Base-by-base conservation (phyloP, 2,329 filamentous ascomycete species). In the Emmonsia crescens region DNA sequence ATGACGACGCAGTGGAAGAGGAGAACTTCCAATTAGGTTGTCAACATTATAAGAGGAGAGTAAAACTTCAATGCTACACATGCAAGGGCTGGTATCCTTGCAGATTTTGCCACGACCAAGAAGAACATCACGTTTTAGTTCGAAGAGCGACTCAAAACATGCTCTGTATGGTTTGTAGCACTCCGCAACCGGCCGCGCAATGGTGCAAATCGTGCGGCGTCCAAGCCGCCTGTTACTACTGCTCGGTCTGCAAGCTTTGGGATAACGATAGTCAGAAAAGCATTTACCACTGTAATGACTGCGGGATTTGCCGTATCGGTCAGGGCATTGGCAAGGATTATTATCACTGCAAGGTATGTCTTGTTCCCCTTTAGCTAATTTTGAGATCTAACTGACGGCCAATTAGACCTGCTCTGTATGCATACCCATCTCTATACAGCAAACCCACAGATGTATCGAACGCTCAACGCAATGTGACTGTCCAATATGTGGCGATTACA, bases 231-330 rank as follows among this genome's bases (percentile, higher is more conserved):
- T 88, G 88, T 70, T 97, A 97, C 74, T 99, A 95, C 72, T 99
- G 94, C 76, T 83, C 85, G 60, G 88, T 94, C 61, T 99, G 94
- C 80, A 96, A 96, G 76, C 81, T 99, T 1, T 99, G 94, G 94
- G 93, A 97, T 70, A 91, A 97, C 70, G 89, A 96, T 67, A 84
- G 86, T 60, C 87, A 85, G 66, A 96, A 95, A 74, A 88, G 87
- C 66, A 96, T 97, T 62, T 99, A 99, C 72, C 94, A 99, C 73
- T 99, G 94, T 74, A 84, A 86, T 70, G 94, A 97, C 70, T 99
- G 94, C 74, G 94, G 94, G 4, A 96, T 99, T 64, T 99, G 94
- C 72, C 84, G 94, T 62, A 87, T 92, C 62, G 94, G 94, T 1
- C 85, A 91, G 73, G 94, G 94, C 1, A 79, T 99, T 36, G 38